Evolutionary conservation across 371 early-diverging fungal genomes (phyloP).

Genomic region (Choanephora cucurbitarum): DNA sequence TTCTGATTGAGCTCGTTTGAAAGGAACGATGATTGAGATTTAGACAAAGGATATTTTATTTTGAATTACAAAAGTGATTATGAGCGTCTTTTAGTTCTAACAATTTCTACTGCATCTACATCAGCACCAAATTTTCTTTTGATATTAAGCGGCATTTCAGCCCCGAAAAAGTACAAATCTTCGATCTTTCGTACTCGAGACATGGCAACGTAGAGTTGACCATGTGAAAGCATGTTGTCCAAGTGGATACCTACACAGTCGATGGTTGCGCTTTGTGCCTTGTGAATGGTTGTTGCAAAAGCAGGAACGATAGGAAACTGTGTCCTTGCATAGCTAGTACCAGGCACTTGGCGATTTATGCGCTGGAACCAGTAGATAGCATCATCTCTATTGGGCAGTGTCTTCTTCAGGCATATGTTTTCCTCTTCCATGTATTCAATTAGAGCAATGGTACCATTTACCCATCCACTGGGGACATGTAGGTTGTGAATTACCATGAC

Average conservation of each 20-base stretch:
- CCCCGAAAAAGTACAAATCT: constrained; percentile 4
- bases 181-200: constrained; percentile 3
- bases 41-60: too few relatives aligned
- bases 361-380: constrained; percentile 5
- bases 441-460: constrained; percentile 1
- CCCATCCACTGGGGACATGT: constrained; percentile 5
- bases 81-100: background rate
- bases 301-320: constrained; percentile 3
- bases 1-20: too few relatives aligned
- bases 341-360: constrained; percentile 1
- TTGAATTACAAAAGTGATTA: too few relatives aligned
- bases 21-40: too few relatives aligned
- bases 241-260: background rate
- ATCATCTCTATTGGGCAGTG: too few relatives aligned
- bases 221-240: constrained; percentile 3
- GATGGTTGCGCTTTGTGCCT: constrained; percentile 1
- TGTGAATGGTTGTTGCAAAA: background rate
- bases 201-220: constrained; percentile 5
- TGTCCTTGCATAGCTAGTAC: background rate
- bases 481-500: constrained; percentile 4
- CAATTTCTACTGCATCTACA: background rate
- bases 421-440: constrained; percentile 3
- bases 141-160: background rate
- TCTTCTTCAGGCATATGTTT: constrained; percentile 7
- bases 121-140: background rate